Conservation (phyloP, 495 filamentous ascomycete genomes). For the Xeromyces bisporus region DNA sequence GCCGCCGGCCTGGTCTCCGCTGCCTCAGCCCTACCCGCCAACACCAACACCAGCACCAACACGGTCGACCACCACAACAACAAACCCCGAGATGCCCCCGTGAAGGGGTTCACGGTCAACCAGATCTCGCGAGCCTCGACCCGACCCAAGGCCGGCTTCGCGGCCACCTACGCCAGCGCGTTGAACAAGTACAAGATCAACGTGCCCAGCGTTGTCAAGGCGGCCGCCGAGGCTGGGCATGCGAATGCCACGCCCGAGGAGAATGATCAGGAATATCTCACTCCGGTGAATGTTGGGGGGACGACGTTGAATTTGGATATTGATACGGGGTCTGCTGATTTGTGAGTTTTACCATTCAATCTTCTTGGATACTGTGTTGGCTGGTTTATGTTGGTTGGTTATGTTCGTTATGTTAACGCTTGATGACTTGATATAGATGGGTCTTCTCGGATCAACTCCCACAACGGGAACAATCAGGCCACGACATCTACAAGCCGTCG, state of each 20-base stretch:
- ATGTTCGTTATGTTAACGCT: not conserved
- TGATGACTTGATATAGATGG: constrained; percentile 17
- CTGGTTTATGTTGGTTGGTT: not conserved
- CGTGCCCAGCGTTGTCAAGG: constrained; percentile 24
- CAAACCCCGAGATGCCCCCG: constrained; percentile 7
- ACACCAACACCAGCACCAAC: too few relatives aligned
- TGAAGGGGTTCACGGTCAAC: constrained; percentile 23
- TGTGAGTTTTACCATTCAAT: constrained; percentile 42
- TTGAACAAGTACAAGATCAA: constrained; percentile 28
- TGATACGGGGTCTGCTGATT: constrained; percentile 62
- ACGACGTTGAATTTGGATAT: constrained; percentile 50
- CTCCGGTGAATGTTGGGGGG: constrained; percentile 46
- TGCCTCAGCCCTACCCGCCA: constrained; percentile 20
- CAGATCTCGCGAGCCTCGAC: constrained; percentile 14
- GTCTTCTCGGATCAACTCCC: constrained; percentile 36
- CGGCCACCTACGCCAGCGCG: constrained; percentile 22
- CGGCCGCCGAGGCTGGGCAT: constrained; percentile 29
- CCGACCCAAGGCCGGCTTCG: constrained; percentile 21
- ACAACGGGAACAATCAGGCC: constrained; percentile 32
- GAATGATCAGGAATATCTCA: constrained; percentile 48
- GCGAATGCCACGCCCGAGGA: constrained; percentile 36
- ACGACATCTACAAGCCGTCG: constrained; percentile 44
- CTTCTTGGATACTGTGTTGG: not conserved
- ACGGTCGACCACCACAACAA: too few relatives aligned
- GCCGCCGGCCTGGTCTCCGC: constrained; percentile 17